Evolutionary conservation across 148 eudicot species (phyloP).

Genomic region (Cornus controversa): DNA sequence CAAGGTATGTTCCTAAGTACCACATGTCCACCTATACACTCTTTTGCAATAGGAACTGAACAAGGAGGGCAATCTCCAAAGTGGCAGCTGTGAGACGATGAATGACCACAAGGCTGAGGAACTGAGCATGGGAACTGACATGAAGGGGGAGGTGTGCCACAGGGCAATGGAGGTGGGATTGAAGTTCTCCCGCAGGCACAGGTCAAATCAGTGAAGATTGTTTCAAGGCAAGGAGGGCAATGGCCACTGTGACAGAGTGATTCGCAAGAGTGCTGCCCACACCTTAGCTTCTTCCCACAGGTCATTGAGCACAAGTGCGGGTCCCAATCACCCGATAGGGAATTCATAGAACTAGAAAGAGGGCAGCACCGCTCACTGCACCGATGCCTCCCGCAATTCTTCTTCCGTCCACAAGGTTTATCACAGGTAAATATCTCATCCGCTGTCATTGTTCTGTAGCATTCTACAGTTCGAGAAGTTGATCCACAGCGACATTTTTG

Average conservation of each 20-base stretch:
- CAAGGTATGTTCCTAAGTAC: conserved; percentile 89
- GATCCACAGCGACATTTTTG: conserved; percentile 88
- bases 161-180: conserved; percentile 86
- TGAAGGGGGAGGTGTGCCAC: conserved; percentile 90
- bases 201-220: conserved; percentile 76
- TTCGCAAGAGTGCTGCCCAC: conserved; percentile 90
- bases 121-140: conserved; percentile 82
- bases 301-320: conserved; percentile 88
- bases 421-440: conserved; percentile 68
- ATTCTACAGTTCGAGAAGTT: conserved; percentile 73
- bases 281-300: conserved; percentile 88
- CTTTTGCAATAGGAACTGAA: conserved; percentile 78
- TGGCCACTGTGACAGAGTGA: conserved; percentile 92
- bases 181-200: conserved; percentile 94
- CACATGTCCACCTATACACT: conserved; percentile 95
- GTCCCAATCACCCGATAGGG: conserved; percentile 50
- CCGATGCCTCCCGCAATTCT: conserved; percentile 95
- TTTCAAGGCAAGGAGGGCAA: conserved; percentile 95
- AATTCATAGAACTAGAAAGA: conserved; percentile 48
- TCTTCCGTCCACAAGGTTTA: conserved; percentile 83
- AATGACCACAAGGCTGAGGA: conserved; percentile 92
- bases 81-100: conserved; percentile 90
- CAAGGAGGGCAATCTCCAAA: conserved; percentile 96
- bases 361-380: conserved; percentile 97
- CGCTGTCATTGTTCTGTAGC: conserved; percentile 52